Evolutionary conservation across 1,284 basidiomycete species (phyloP), one percentile per base, ranked within the genome.

Genomic region (Puccinia coronata): DNA sequence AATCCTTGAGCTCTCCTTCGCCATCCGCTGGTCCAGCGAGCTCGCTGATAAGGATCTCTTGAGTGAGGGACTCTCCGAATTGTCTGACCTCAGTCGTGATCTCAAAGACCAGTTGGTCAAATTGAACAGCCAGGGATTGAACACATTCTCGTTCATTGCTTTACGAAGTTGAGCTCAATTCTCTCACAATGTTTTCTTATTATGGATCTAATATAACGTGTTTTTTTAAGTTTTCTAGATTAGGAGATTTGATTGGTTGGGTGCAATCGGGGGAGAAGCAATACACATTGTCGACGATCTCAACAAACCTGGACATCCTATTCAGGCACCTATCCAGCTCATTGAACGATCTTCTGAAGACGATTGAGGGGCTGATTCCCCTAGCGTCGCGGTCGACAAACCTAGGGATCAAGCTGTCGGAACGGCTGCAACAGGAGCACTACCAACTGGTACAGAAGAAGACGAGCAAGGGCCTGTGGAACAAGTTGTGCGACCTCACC

Each of bases 41-140:
- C 74, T 85, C 14, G 83, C 83, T 14, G 81, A 83, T 28, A 74
- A 82, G 25, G 82, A 83, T 1, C 74, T 79, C 31, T 34, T 85
- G 1, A 69, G 82, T 23, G 36, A 55, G 1, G 69, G 82, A 53
- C 72, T 85, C 6, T 59, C 63, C 34, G 73, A 82, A 8, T 59
- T 85, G 12, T 83, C 84, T 16, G 82, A 84, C 49, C 31, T 81
- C 16, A 83, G 77, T 2, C 47, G 84, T 1, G 83, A 84, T 12
- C 82, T 85, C 36, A 84, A 84, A 59, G 84, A 85, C 43, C n/a
- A 72, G 1, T 76, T 85, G n/a, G 82, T 82, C 36, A 59, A 59
- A 6, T 47, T 84, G 9, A 82, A 83, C 39, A 59, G 82, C 20
- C 82, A 81, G 49, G 82, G 82, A 6, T 80, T 83, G 5, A 82